Base-by-base conservation (phyloP, 2,329 filamentous ascomycete species). In the Cordyceps cateniannulata region DNA sequence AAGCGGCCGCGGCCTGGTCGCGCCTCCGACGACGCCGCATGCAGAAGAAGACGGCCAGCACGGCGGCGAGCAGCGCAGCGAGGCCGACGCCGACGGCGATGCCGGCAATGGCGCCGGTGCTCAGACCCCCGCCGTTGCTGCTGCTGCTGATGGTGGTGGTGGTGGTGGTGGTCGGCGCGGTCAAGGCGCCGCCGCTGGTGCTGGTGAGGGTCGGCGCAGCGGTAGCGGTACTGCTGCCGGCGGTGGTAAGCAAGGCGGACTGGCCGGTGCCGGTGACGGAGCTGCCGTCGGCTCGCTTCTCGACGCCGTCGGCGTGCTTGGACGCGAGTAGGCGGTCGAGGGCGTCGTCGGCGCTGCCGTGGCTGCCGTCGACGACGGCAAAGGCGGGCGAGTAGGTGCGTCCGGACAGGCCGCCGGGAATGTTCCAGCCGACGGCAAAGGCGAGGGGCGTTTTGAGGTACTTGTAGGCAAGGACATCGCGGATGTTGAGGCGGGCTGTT, bases 41-140 rank as follows among this genome's bases (percentile, higher is more conserved):
- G 29, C 79, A 66, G 55, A 80, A 67, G 64, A 78, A 76, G 24
- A 71, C 64, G 8, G 79, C 63, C 3, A 66, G 70, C 5, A 67
- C 73, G 64, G 79, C 62, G 49, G 81, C 59, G 16, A 75, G 66
- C 7, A 82, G 67, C 14, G 72, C 73, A 6, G 70, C 71, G 4
- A 77, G 62, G 10, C 69, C 71, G 48, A 70, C 70, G 7, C 73
- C 79, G 2, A 81, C 72, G 29, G 73, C 78, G 40, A 82, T 81
- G 48, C 80, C 80, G 20, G 74, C 76, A 40, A 77, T 78, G 58
- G 78, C 77, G 25, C 78, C 80, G 0, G 68, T 70, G 3, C 73
- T 69, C 3, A 81, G 70, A 14, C 68, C 63, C 29, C 66, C 60
- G 1, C 24, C 38, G 59, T 24, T 24, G 35, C 25, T 12, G 45